A percentile compares a stretch with the other conserved stretches of the same genome.
These are phyloP conservation scores for Hymenoscyphus fructigenus DNA, from an alignment of 2,329 filamentous ascomycete species.

Conservation along the genomic window DNA sequence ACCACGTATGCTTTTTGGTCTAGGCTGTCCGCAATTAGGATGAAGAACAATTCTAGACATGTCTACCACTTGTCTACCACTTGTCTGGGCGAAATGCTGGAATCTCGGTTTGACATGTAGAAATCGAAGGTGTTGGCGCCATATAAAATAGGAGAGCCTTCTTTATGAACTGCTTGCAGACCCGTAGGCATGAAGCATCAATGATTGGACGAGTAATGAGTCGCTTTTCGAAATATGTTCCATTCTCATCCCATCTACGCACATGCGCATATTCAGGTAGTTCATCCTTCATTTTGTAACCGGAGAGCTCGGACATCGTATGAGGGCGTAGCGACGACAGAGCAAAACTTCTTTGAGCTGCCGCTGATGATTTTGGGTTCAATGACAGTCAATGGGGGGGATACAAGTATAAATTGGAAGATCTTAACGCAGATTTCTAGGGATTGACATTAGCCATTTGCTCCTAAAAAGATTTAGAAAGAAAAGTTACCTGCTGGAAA, in stretches of 20 bases:
- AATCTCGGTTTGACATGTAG: neutral
- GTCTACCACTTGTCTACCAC: neutral
- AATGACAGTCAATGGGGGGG: neutral
- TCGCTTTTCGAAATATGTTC: neutral
- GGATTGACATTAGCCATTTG: neutral
- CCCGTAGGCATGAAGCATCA: neutral
- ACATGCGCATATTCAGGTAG: neutral
- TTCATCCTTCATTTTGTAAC: neutral
- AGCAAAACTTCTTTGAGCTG: neutral
- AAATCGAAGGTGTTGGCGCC: neutral
- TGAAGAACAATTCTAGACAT: neutral
- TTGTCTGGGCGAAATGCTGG: too few species aligned
- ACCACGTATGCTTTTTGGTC: neutral
- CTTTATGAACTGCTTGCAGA: neutral
- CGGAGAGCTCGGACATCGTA: neutral
- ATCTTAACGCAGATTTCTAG: neutral
- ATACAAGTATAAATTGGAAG: neutral
- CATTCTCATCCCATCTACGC: neutral
- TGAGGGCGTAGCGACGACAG: neutral
- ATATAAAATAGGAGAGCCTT: neutral
- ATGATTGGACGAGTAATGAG: neutral
- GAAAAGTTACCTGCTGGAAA: neutral
- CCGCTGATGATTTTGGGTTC: neutral
- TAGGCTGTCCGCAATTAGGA: neutral
- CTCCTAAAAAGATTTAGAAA: neutral